These are phyloP conservation scores for Boletus bicolor DNA, from an alignment of 768 basidiomycete genomes.

Conservation along the genomic window DNA sequence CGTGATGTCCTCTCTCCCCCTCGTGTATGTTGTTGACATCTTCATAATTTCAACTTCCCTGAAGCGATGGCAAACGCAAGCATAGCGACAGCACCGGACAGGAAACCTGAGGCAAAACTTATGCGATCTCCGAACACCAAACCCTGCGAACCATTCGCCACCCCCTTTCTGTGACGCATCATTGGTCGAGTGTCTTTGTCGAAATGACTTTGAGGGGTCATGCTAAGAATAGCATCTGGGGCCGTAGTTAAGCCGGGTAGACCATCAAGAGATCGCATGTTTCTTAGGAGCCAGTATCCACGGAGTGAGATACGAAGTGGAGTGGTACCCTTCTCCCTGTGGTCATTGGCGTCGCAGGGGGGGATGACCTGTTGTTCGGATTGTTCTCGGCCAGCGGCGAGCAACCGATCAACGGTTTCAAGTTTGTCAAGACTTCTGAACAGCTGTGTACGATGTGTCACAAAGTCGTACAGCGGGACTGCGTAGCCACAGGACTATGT, in stretches of 20 bases:
- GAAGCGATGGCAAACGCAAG: conserved; percentile 10
- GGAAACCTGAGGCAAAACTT: conserved; percentile 19
- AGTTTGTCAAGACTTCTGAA: conserved; percentile 39
- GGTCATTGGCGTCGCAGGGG: conserved; percentile 7
- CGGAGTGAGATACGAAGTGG: conserved; percentile 39
- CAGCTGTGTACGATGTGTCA: conserved; percentile 51
- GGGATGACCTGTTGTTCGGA: background rate
- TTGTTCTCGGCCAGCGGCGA: background rate
- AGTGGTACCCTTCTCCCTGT: conserved; percentile 1
- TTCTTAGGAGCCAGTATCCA: conserved; percentile 50
- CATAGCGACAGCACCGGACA: conserved; percentile 9
- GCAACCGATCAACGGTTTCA: conserved; percentile 40
- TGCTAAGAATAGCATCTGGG: conserved; percentile 17
- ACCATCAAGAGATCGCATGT: conserved; percentile 53
- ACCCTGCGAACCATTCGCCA: background rate
- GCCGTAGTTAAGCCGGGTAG: conserved; percentile 44
- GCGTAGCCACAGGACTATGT: conserved; percentile 63
- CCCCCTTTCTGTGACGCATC: background rate
- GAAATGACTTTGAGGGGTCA: conserved; percentile 15
- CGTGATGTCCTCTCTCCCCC: background rate
- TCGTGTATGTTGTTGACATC: background rate
- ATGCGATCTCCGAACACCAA: conserved; percentile 1
- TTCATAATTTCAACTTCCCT: conserved; percentile 4
- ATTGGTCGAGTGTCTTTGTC: conserved; percentile 17
- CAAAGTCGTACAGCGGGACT: conserved; percentile 60